Evolutionary conservation across 257 asterid species (phyloP).

Genomic region (Gentiana dahurica): DNA sequence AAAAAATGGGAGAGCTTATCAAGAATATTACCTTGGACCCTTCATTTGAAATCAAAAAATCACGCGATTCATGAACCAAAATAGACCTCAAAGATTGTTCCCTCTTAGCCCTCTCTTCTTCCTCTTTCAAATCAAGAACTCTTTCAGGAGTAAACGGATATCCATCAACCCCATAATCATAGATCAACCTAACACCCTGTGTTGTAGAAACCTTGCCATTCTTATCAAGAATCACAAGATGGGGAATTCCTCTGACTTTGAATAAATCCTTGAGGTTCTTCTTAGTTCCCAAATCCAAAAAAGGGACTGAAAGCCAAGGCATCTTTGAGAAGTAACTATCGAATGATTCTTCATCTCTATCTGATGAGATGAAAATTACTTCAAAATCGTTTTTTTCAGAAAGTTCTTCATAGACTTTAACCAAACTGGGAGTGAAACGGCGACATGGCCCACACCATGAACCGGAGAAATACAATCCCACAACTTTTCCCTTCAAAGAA

Average conservation of each 20-base stretch:
- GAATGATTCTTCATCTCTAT: constrained; percentile 23
- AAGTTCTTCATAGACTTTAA: constrained; percentile 11
- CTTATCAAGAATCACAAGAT: constrained; percentile 20
- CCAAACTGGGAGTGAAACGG: constrained; percentile 21
- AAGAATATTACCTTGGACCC: constrained; percentile 16
- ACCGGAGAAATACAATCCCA: constrained; percentile 23
- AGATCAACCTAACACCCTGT: constrained; percentile 13
- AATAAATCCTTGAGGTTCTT: constrained; percentile 15
- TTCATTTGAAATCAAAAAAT: constrained; percentile 16
- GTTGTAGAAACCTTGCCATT: constrained; percentile 13
- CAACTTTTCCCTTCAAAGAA: constrained; percentile 7
- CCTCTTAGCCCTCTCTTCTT: constrained; percentile 13
- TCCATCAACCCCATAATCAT: constrained; percentile 14
- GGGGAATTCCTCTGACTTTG: constrained; percentile 25
- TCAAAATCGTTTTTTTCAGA: constrained; percentile 17
- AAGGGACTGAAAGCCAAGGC: constrained; percentile 36
- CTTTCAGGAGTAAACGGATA: constrained; percentile 24
- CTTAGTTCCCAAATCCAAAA: constrained; percentile 14
- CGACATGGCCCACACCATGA: constrained; percentile 31
- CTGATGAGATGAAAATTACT: constrained; percentile 24
- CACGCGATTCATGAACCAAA: constrained; percentile 15
- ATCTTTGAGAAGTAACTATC: constrained; percentile 19
- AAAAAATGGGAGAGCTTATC: too few species aligned
- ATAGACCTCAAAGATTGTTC: constrained; percentile 22
- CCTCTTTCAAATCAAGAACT: constrained; percentile 13